These are phyloP conservation scores for Juglanconis juglandina DNA, from an alignment of 2,329 filamentous ascomycete genomes.

Conservation along the genomic window DNA sequence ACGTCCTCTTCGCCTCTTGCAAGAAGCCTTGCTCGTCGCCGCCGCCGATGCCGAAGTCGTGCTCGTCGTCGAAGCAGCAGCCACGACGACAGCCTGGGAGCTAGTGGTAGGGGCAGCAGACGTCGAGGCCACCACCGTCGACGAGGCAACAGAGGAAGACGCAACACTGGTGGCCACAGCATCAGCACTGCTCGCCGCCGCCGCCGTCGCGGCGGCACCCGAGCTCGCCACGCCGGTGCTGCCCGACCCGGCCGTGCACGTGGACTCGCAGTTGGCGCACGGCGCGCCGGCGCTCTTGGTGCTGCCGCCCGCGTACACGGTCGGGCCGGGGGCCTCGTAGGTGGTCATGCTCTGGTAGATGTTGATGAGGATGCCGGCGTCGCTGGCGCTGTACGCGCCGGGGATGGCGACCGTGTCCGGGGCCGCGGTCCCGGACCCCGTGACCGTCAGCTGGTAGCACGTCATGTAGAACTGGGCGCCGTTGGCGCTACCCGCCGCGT, in stretches of 20 bases:
- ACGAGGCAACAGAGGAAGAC: neutral
- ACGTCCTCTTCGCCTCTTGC: constrained; percentile 1
- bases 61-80: neutral
- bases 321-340: constrained; percentile 42
- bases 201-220: neutral
- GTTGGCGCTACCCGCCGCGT: constrained; percentile 33
- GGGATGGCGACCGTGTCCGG: constrained; percentile 36
- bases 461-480: constrained; percentile 38
- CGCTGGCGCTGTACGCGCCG: constrained; percentile 39
- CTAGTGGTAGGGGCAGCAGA: neutral
- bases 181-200: neutral
- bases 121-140: too few relatives aligned
- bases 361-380: constrained; percentile 47
- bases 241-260: neutral
- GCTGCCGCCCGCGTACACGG: constrained; percentile 37
- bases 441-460: constrained; percentile 34
- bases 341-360: constrained; percentile 39
- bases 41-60: neutral
- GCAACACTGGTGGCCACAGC: neutral
- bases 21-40: neutral
- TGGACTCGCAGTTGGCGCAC: constrained; percentile 36
- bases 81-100: constrained; percentile 1
- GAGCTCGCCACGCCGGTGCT: neutral
- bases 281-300: constrained; percentile 37
- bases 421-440: constrained; percentile 25